Percentiles rank a stretch among this genome's conserved stretches.
Conservation (phyloP, 2,329 filamentous ascomycete species). For the Colletotrichum sp. region DNA sequence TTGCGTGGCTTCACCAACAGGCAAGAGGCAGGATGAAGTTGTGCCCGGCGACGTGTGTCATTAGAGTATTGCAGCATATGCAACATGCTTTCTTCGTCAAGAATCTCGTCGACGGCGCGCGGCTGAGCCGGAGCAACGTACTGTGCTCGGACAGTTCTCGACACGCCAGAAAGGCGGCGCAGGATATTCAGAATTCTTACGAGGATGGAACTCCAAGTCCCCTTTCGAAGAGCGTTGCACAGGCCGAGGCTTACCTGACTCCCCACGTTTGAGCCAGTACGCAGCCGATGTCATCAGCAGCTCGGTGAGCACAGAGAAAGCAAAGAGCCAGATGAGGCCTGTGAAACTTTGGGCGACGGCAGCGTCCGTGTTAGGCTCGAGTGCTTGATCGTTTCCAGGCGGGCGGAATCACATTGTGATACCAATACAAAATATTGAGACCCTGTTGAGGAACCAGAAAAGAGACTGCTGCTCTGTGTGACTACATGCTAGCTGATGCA, state of each 20-base stretch:
- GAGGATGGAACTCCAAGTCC: not conserved
- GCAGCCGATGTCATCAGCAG: not conserved
- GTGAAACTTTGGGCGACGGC: slow-evolving; percentile 1
- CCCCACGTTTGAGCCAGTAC: not conserved
- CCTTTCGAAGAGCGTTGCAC: not conserved
- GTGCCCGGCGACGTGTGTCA: not conserved
- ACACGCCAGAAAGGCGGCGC: not conserved
- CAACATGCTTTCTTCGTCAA: not conserved
- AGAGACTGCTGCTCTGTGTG: not conserved
- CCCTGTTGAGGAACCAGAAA: not conserved
- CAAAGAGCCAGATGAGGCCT: not conserved
- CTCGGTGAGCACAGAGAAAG: not conserved
- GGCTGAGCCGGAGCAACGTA: not conserved
- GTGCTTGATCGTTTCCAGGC: not conserved
- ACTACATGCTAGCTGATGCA: not conserved
- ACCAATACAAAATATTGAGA: not conserved
- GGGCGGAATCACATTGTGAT: not conserved
- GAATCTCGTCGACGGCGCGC: not conserved
- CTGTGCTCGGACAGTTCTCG: not conserved
- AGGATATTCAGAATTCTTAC: not conserved
- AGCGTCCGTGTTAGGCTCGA: slow-evolving; percentile 1
- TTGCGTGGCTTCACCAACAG: slow-evolving; percentile 22
- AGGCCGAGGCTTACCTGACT: not conserved
- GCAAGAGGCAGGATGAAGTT: not conserved
- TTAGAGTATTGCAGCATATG: not conserved